Evolutionary conservation across 2,329 filamentous ascomycete genomes (phyloP).

Genomic region (Paramyrothecium roridum): DNA sequence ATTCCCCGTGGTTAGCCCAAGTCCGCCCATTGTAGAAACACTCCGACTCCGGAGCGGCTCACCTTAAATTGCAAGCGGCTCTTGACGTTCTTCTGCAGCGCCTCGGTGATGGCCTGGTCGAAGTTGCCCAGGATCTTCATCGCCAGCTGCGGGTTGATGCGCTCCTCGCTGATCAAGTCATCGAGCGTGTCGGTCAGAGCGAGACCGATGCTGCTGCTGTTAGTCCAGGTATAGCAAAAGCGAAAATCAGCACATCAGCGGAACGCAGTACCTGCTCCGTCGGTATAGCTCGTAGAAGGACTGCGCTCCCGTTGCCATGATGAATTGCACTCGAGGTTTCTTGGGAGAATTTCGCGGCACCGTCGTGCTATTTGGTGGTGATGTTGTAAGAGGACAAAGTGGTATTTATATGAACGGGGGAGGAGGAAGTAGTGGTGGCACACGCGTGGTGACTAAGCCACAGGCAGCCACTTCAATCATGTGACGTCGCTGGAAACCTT

Average conservation of each 20-base stretch:
- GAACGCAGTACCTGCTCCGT: constrained; percentile 78
- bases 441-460: constrained; percentile 20
- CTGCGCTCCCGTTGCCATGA: constrained; percentile 49
- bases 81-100: constrained; percentile 89
- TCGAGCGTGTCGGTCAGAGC: constrained; percentile 96
- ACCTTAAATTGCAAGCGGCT: constrained; percentile 94
- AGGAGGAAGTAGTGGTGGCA: not conserved
- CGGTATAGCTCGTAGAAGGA: constrained; percentile 94
- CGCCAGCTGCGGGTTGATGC: constrained; percentile 95
- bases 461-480: constrained; percentile 22
- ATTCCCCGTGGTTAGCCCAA: not conserved
- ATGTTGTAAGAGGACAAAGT: constrained; percentile 2
- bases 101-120: constrained; percentile 88
- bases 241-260: constrained; percentile 21
- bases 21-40: not conserved
- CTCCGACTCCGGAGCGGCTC: constrained; percentile 13
- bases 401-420: not conserved
- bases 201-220: constrained; percentile 71
- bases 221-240: constrained; percentile 25
- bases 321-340: constrained; percentile 4
- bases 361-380: not conserved
- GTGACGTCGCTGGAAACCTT: constrained; percentile 26
- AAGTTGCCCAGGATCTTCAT: constrained; percentile 98
- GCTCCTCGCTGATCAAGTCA: constrained; percentile 88
- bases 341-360: not conserved